Base-by-base conservation (phyloP, 352 stramenopile genomes). In the Phytophthora aleatoria region DNA sequence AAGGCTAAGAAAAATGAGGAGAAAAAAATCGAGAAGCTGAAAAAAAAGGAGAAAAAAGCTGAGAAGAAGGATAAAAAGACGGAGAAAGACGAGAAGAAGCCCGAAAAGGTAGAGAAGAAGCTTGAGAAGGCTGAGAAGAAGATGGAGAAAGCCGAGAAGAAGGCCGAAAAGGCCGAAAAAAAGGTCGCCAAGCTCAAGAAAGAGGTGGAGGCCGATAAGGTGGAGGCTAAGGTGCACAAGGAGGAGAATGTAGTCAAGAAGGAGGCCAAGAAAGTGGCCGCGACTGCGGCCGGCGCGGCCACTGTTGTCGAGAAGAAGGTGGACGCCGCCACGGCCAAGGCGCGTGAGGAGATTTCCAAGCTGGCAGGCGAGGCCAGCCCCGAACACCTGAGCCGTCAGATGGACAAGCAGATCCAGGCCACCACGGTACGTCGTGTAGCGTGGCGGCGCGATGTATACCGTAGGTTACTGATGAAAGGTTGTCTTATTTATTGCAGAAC, bases 321-420 rank as follows among this genome's bases (percentile, higher is more conserved):
- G 49, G 79, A 91, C 36, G 81, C 76, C 0, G 82, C 74, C 8
- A 77, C 82, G 11, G 63, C 70, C 12, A 91, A 90, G 65, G 85
- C 74, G 33, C 81, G 79, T 27, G 69, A 79, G 12, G 81, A 89
- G 58, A 81, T 93, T 51, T 57, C 79, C 55, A 85, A 87, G 68
- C 62, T 91, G 30, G 69, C 77, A 1, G 43, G 60, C 3, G 71
- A 90, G 28, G 79, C 83, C 7, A 83, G 74, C 24, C 74, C 85
- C 3, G 69, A 75, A 24, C 61, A 69, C 26, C 69, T 92, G 9
- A 51, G 67, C 35, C 63, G 35, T 42, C 77, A 84, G 55, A 76
- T 90, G 42, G 71, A 85, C 57, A 76, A 89, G 69, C 73, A 92
- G 69, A 87, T 92, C 52, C 73, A 84, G 55, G 71, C 79, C 24